These are phyloP conservation scores for Ogataea pignaliae DNA, from an alignment of 805 yeast genomes.

Conservation along the genomic window DNA sequence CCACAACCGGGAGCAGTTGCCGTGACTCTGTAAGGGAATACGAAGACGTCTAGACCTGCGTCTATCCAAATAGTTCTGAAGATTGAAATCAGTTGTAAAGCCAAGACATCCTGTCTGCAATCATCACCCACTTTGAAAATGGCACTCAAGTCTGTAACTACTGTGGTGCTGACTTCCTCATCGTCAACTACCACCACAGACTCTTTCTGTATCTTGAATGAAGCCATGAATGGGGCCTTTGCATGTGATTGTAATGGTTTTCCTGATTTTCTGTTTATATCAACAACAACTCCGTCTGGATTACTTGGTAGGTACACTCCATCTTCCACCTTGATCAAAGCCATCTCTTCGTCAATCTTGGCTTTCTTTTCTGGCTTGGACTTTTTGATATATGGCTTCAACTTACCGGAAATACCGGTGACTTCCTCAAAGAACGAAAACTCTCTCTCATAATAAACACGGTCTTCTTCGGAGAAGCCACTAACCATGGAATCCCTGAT, in stretches of 20 bases:
- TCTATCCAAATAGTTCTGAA: conserved; percentile 88
- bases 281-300: conserved; percentile 92
- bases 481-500: conserved; percentile 62
- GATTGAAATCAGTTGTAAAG: conserved; percentile 84
- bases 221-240: conserved; percentile 97
- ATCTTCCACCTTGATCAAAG: conserved; percentile 59
- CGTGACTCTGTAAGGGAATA: conserved; percentile 91
- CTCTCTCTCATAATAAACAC: conserved; percentile 70
- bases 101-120: conserved; percentile 95
- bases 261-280: conserved; percentile 88
- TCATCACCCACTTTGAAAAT: conserved; percentile 99
- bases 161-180: conserved; percentile 26
- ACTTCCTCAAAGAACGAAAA: conserved; percentile 88
- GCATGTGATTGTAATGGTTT: conserved; percentile 97
- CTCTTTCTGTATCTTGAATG: conserved; percentile 74
- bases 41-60: conserved; percentile 84
- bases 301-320: conserved; percentile 94
- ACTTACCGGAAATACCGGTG: conserved; percentile 88
- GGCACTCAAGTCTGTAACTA: conserved; percentile 64
- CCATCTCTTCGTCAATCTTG: conserved; percentile 96
- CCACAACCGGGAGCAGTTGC: conserved; percentile 99
- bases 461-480: conserved; percentile 57
- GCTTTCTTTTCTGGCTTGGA: conserved; percentile 94
- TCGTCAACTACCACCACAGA: conserved; percentile 40
- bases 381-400: conserved; percentile 90